Evolutionary conservation across 2,329 filamentous ascomycete genomes (phyloP).

Genomic region (Lizonia empirigonia): DNA sequence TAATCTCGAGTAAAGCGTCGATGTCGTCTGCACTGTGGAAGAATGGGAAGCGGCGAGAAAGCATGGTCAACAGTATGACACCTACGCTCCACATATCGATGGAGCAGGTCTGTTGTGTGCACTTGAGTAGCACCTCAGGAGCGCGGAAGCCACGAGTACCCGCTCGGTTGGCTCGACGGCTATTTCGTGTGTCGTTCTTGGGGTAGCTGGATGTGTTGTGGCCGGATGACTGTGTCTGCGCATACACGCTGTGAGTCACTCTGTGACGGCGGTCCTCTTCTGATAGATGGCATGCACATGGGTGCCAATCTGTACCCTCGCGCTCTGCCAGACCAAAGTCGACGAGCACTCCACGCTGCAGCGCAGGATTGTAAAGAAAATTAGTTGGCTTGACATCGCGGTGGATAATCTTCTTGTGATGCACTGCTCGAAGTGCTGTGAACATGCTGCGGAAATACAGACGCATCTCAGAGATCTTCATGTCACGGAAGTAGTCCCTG

Average conservation of each 20-base stretch:
- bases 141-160: conserved; percentile 95
- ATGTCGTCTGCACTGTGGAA: conserved; percentile 99
- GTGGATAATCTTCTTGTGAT: conserved; percentile 84
- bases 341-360: conserved; percentile 87
- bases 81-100: conserved; percentile 98
- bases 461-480: conserved; percentile 83
- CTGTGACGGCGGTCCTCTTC: conserved; percentile 64
- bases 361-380: conserved; percentile 86
- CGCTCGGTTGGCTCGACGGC: conserved; percentile 88
- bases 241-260: conserved; percentile 64
- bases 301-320: conserved; percentile 72
- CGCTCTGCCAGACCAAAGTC: conserved; percentile 95
- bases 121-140: conserved; percentile 96
- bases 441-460: conserved; percentile 91
- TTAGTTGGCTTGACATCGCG: conserved; percentile 98
- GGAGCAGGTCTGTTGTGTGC: conserved; percentile 86
- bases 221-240: conserved; percentile 56
- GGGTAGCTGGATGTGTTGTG: conserved; percentile 70
- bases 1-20: conserved; percentile 96
- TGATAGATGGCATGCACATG: conserved; percentile 79
- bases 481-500: conserved; percentile 88
- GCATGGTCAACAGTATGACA: conserved; percentile 94
- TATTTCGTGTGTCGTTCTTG: conserved; percentile 85
- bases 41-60: conserved; percentile 92
- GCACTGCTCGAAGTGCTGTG: conserved; percentile 80